phyloP scores from a whole-genome alignment of 148 eudicot genomes.

The Amaranthus cruentus region DNA sequence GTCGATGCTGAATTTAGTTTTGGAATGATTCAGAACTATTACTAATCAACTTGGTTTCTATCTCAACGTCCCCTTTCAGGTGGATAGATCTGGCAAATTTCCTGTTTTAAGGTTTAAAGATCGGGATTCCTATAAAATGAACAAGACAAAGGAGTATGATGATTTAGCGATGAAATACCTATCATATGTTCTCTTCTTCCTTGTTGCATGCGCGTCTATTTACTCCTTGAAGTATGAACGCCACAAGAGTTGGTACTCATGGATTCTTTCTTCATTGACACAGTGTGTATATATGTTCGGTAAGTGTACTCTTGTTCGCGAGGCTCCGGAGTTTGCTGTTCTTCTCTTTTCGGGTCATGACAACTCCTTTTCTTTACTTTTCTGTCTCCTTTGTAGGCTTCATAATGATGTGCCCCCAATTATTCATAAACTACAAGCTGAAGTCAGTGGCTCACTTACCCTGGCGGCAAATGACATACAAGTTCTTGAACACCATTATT shows the following conservation, averaged over 20 bases:
- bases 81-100: constrained; percentile 83
- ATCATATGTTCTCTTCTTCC: constrained; percentile 74
- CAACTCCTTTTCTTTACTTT: neutral
- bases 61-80: constrained; percentile 35
- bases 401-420: constrained; percentile 98
- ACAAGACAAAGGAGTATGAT: constrained; percentile 97
- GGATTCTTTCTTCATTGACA: constrained; percentile 92
- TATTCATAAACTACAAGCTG: constrained; percentile 93
- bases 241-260: constrained; percentile 98
- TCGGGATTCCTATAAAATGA: constrained; percentile 83
- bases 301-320: constrained; percentile 29
- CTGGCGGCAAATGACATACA: constrained; percentile 99
- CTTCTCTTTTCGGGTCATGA: neutral
- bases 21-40: neutral
- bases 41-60: neutral
- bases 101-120: constrained; percentile 86
- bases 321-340: neutral
- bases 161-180: constrained; percentile 98
- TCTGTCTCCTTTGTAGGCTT: constrained; percentile 53
- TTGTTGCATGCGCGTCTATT: constrained; percentile 72
- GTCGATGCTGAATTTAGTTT: neutral
- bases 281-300: constrained; percentile 99
- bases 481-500: constrained; percentile 92
- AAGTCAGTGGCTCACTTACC: constrained; percentile 97
- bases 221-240: constrained; percentile 91